phyloP scores from a whole-genome alignment of 2,329 filamentous ascomycete species.

The Furcasterigmium furcatum region DNA sequence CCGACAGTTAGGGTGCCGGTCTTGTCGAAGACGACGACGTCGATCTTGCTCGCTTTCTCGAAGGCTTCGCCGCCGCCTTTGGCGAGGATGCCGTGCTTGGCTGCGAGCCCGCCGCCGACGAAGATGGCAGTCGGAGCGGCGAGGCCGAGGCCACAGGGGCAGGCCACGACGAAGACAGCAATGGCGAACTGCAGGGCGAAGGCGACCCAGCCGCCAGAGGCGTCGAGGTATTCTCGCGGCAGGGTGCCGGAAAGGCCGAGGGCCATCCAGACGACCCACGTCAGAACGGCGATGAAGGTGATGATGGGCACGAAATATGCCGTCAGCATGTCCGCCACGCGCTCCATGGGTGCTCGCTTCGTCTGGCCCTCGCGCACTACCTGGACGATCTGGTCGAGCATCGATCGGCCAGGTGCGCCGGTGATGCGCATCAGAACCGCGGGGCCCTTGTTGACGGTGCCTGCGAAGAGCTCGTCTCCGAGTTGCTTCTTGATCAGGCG shows the following conservation, averaged over 20 bases:
- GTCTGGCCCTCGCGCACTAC: slow-evolving; percentile 77
- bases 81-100: slow-evolving; percentile 75
- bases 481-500: slow-evolving; percentile 59
- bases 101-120: slow-evolving; percentile 76
- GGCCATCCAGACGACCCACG: slow-evolving; percentile 69
- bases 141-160: slow-evolving; percentile 78
- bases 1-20: slow-evolving; percentile 77
- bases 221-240: slow-evolving; percentile 52
- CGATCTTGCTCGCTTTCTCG: slow-evolving; percentile 75
- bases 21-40: slow-evolving; percentile 85
- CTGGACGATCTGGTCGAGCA: slow-evolving; percentile 77
- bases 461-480: slow-evolving; percentile 66
- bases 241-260: slow-evolving; percentile 59
- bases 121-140: slow-evolving; percentile 86
- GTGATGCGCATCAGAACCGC: slow-evolving; percentile 63
- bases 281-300: slow-evolving; percentile 64
- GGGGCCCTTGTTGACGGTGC: slow-evolving; percentile 69
- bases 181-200: slow-evolving; percentile 83
- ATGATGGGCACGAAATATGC: slow-evolving; percentile 75
- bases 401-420: slow-evolving; percentile 63
- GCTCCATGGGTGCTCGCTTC: slow-evolving; percentile 71
- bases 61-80: slow-evolving; percentile 85
- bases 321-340: slow-evolving; percentile 69
- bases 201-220: slow-evolving; percentile 62
- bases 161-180: slow-evolving; percentile 82